Base-by-base conservation (phyloP, 2,329 filamentous ascomycete species). In the Fusarium armeniacum region DNA sequence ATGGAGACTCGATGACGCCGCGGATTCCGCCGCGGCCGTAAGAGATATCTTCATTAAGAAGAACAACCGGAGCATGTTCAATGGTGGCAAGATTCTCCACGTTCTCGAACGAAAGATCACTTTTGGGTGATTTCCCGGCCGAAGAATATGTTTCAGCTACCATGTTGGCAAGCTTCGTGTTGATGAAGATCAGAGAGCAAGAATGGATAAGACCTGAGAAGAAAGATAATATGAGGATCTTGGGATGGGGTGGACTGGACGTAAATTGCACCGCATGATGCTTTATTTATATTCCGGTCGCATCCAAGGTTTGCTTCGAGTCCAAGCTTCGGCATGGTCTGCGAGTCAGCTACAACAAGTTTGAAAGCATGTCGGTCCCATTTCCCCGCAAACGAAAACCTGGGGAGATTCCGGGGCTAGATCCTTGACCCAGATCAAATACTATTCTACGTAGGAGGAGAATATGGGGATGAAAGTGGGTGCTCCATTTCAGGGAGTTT, bases 21-120 rank as follows among this genome's bases (percentile, higher is more conserved):
- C 35, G 28, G 10, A 60, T 60, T 3, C 52, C 57, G 1, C 41
- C 41, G 3, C 22, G 18, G 3, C 53, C 57, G 3, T 60, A 60
- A 5, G 57, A 60, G 28, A 60, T 58, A 7, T 60, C 35, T 26
- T 49, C 20, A 0, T 58, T n/a, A 7, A 41, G 3, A 24, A 41
- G 5, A 2, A 30, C 18, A 9, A 58, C 12, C 0, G 28, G 53
- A 13, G 28, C 13, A 24, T 55, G 9, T 16, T 38, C 30, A 16
- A 28, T 16, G 6, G 38, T 3, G 10, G 22, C 7, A 1, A 15
- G 11, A 13, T 58, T 11, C 24, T 60, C 57, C 6, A 60, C 15
- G 12, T 58, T 58, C n/a, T 60, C 57, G 5, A 41, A 35, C 2
- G 30, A 45, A 6, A 22, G 41, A 12, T 41, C 28, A 35, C 38